Percentiles rank a stretch among this genome's conserved stretches.
phyloP scores from a whole-genome alignment of 1,284 basidiomycete genomes.

The Golubevia sp. region DNA sequence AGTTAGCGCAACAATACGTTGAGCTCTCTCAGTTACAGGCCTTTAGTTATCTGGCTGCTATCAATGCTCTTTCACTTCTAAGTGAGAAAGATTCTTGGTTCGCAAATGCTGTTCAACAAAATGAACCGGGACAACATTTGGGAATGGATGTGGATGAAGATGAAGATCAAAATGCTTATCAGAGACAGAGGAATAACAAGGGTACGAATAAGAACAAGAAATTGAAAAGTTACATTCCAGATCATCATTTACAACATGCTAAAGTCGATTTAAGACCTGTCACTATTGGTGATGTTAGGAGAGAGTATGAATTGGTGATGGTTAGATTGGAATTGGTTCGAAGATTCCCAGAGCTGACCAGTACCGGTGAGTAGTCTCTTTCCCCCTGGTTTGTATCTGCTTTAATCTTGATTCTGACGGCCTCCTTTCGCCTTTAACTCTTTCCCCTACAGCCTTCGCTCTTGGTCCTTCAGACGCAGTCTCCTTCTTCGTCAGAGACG shows the following conservation, averaged over 20 bases:
- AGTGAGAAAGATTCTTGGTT: conserved; percentile 85
- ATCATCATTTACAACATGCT: conserved; percentile 67
- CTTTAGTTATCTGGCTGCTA: conserved; percentile 78
- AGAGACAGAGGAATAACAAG: background rate
- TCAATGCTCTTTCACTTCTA: conserved; percentile 85
- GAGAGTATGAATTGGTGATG: conserved; percentile 79
- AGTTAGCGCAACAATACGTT: conserved; percentile 18
- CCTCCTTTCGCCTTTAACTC: conserved; percentile 5
- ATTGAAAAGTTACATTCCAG: conserved; percentile 77
- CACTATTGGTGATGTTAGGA: conserved; percentile 78
- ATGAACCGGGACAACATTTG: conserved; percentile 1
- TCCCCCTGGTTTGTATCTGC: background rate
- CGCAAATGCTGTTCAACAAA: conserved; percentile 53
- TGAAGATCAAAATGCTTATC: conserved; percentile 6
- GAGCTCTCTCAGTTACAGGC: conserved; percentile 74
- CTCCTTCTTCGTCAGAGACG: conserved; percentile 77
- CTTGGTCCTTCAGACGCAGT: conserved; percentile 69
- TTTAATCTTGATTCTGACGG: no score
- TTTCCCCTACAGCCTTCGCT: conserved; percentile 19
- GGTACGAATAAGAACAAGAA: conserved; percentile 62
- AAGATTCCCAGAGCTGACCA: conserved; percentile 67
- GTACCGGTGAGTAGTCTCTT: conserved; percentile 8
- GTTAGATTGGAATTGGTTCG: conserved; percentile 78
- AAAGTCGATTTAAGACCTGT: conserved; percentile 74
- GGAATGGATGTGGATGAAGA: conserved; percentile 12